Evolutionary conservation across 139 green algal genomes (phyloP).

Genomic region (Tetradesmus lagerheimii): DNA sequence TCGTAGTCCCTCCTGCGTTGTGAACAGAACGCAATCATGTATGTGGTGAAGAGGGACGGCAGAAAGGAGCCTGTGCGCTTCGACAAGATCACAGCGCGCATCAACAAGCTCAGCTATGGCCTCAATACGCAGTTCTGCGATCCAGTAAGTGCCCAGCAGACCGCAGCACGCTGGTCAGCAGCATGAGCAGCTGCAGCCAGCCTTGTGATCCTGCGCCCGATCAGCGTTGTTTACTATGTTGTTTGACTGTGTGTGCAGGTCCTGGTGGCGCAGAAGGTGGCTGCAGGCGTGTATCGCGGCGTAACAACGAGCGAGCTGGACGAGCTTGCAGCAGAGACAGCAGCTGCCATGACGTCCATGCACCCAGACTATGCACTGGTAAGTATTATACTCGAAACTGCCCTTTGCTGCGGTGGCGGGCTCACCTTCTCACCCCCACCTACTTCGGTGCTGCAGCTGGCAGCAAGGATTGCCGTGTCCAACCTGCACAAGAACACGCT

Average conservation of each 20-base stretch:
- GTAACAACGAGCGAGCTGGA: conserved; percentile 98
- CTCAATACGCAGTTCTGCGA: conserved; percentile 97
- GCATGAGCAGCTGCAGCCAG: neutral
- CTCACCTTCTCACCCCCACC: no score
- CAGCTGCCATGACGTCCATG: conserved; percentile 95
- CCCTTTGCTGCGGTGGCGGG: neutral
- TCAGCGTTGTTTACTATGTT: neutral
- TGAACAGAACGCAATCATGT: conserved; percentile 26
- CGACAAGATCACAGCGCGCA: conserved; percentile 99
- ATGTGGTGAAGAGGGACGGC: conserved; percentile 50
- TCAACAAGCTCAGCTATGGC: conserved; percentile 97
- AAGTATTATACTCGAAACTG: conserved; percentile 2
- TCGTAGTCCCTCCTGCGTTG: neutral
- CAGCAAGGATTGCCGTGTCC: conserved; percentile 97
- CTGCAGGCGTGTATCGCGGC: conserved; percentile 94
- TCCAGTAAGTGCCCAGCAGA: conserved; percentile 69
- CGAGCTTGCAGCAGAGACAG: conserved; percentile 98
- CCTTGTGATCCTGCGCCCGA: neutral
- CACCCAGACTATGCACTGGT: conserved; percentile 98
- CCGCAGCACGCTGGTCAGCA: neutral
- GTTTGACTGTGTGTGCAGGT: conserved; percentile 70
- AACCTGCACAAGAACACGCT: conserved; percentile 99
- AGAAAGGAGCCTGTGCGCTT: conserved; percentile 92
- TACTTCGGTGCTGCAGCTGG: conserved; percentile 84
- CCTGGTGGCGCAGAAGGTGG: conserved; percentile 98